Evolutionary conservation across 768 basidiomycete species (phyloP).

Genomic region (Termitomyces sp.): DNA sequence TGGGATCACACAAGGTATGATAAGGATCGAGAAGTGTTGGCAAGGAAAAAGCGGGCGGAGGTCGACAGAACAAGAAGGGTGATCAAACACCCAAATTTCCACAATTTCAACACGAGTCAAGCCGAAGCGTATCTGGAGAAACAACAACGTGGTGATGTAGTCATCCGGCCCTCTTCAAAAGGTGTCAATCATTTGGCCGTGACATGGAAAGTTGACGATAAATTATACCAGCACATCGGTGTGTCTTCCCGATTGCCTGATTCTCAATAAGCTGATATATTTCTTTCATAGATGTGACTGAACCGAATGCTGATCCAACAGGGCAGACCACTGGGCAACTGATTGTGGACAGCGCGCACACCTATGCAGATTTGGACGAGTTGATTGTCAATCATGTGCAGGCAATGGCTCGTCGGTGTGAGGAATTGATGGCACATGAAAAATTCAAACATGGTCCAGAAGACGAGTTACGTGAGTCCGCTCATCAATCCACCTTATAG

Average conservation of each 20-base stretch:
- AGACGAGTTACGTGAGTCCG: conserved; percentile 82
- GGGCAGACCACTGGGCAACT: conserved; percentile 62
- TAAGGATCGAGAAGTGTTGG: conserved; percentile 66
- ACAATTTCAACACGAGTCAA: conserved; percentile 85
- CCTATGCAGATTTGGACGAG: conserved; percentile 93
- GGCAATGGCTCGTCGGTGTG: conserved; percentile 87
- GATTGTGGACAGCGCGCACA: conserved; percentile 70
- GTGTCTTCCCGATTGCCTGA: conserved; percentile 17
- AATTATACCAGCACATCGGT: conserved; percentile 96
- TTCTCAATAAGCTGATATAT: background rate
- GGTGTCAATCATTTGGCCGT: conserved; percentile 91
- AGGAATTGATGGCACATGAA: conserved; percentile 92
- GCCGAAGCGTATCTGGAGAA: conserved; percentile 87
- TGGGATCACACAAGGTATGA: conserved; percentile 66
- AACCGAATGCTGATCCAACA: conserved; percentile 69
- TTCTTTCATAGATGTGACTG: conserved; percentile 60
- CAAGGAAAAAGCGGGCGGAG: conserved; percentile 81
- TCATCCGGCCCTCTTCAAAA: conserved; percentile 94
- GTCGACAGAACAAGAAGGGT: conserved; percentile 75
- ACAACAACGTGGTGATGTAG: conserved; percentile 92
- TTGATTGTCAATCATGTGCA: conserved; percentile 95
- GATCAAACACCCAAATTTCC: conserved; percentile 98
- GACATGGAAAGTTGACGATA: conserved; percentile 98
- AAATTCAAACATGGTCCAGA: conserved; percentile 88
- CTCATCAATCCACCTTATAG: background rate